Base-by-base conservation (phyloP, 345 rosid genomes). In the Populus simonii region DNA sequence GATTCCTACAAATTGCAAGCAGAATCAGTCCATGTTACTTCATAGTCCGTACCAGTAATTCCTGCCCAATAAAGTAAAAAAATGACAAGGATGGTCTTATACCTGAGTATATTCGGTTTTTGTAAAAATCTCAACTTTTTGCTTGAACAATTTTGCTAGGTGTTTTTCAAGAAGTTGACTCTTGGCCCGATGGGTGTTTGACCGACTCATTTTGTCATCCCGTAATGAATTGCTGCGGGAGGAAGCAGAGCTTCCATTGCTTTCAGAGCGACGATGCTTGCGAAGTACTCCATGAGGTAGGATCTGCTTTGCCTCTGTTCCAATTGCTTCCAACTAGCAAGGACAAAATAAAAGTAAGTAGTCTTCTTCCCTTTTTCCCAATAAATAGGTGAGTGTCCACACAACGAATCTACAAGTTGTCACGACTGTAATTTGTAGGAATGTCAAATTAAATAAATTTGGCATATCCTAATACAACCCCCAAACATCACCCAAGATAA, bases 131-230 rank as follows among this genome's bases (percentile, higher is more conserved):
- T 96, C 97, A 73, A 96, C 90, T 87, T 96, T 96, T 81, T 96
- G 97, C 88, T 96, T 96, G 83, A 96, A 96, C 83, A 96, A 88
- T 86, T 96, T 96, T 31, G 99, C 98, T 35, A 96, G 92, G 88
- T 96, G 99, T 68, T 97, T 94, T 86, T 96, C 99, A 74, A 96
- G 84, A 81, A 96, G 95, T 89, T 96, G 99, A 79, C 98, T 94
- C 89, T 95, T 87, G 57, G 93, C 98, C 83, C 88, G 87, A 63
- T 92, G 93, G 70, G 92, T 92, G 79, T 87, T 90, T 59, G 96
- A 85, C 39, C 96, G 89, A 74, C 73, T 80, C 81, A 91, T 76
- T 84, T 79, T 91, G 86, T 96, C 98, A 72, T 90, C 97, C 71
- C 92, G 88, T 63, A 96, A 80, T 61, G 97, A 87, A 87, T 89